These are phyloP conservation scores for Phlegmacium glaucopus DNA, from an alignment of 768 basidiomycete genomes.

Conservation along the genomic window DNA sequence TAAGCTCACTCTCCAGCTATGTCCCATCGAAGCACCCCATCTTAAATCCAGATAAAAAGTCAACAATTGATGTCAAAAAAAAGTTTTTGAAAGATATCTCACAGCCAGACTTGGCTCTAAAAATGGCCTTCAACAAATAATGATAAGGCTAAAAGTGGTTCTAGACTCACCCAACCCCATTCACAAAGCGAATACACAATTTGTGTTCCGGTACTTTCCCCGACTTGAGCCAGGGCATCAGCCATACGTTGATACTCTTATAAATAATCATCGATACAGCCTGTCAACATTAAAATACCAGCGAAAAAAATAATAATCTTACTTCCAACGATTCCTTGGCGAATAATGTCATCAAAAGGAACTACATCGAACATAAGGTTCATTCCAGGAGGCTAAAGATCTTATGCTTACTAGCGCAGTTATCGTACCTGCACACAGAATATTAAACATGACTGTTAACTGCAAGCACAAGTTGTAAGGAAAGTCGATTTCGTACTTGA, in stretches of 20 bases:
- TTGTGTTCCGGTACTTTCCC: slow-evolving; percentile 41
- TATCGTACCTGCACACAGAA: slow-evolving; percentile 10
- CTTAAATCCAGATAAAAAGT: slow-evolving; percentile 12
- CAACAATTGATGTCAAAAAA: neutral
- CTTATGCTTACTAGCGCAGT: slow-evolving; percentile 11
- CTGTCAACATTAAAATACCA: neutral
- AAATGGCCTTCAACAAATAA: neutral
- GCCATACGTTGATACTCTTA: slow-evolving; percentile 61
- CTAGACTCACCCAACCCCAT: slow-evolving; percentile 55
- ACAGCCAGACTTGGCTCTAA: slow-evolving; percentile 20
- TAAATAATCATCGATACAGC: neutral
- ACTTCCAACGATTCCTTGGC: slow-evolving; percentile 54
- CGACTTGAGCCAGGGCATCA: slow-evolving; percentile 49
- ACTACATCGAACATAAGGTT: slow-evolving; percentile 28
- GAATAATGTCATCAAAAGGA: slow-evolving; percentile 55
- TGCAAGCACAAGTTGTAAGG: neutral
- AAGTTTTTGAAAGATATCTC: too few species aligned
- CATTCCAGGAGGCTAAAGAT: too few species aligned
- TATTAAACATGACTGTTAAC: neutral
- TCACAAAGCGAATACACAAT: slow-evolving; percentile 60
- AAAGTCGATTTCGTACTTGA: slow-evolving; percentile 60
- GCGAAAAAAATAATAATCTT: slow-evolving; percentile 21
- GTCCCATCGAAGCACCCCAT: slow-evolving; percentile 58
- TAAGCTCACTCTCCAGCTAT: slow-evolving; percentile 61
- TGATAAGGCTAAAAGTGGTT: neutral